A percentile compares a stretch with the other conserved stretches of the same genome.
phyloP scores from a whole-genome alignment of 164 flowering plant species.

The Amborella trichopoda region DNA sequence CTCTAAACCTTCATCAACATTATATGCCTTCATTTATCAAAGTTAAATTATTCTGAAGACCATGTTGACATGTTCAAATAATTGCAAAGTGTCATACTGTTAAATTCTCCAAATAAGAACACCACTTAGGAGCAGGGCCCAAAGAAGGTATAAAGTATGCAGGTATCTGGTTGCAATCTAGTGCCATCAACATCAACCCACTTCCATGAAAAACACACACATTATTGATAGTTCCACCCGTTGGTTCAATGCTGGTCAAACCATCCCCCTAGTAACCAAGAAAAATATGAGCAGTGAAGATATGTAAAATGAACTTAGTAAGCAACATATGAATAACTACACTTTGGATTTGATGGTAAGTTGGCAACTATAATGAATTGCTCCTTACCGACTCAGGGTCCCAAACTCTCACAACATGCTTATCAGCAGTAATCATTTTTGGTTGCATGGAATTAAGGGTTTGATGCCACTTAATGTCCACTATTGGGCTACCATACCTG shows the following conservation, averaged over 20 bases:
- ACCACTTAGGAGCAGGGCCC: slow-evolving; percentile 98
- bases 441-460: slow-evolving; percentile 54
- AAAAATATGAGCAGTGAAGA: slow-evolving; percentile 1
- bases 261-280: slow-evolving; percentile 62
- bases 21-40: too few relatives aligned
- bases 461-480: slow-evolving; percentile 92
- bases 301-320: neutral
- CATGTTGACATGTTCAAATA: too few relatives aligned
- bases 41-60: too few relatives aligned
- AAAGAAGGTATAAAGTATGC: slow-evolving; percentile 82
- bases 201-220: slow-evolving; percentile 61
- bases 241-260: slow-evolving; percentile 88
- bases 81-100: slow-evolving; percentile 55
- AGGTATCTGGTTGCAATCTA: slow-evolving; percentile 79
- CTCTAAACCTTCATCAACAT: too few relatives aligned
- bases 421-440: slow-evolving; percentile 70
- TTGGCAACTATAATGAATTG: too few relatives aligned
- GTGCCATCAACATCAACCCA: slow-evolving; percentile 84
- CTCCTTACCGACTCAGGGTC: slow-evolving; percentile 80
- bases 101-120: slow-evolving; percentile 63
- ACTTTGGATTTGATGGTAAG: too few relatives aligned
- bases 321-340: neutral
- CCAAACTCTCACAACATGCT: slow-evolving; percentile 83
- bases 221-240: slow-evolving; percentile 72
- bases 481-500: slow-evolving; percentile 85